Evolutionary conservation across 1,284 basidiomycete species (phyloP).

Genomic region (Cutaneotrichosporon sp.): DNA sequence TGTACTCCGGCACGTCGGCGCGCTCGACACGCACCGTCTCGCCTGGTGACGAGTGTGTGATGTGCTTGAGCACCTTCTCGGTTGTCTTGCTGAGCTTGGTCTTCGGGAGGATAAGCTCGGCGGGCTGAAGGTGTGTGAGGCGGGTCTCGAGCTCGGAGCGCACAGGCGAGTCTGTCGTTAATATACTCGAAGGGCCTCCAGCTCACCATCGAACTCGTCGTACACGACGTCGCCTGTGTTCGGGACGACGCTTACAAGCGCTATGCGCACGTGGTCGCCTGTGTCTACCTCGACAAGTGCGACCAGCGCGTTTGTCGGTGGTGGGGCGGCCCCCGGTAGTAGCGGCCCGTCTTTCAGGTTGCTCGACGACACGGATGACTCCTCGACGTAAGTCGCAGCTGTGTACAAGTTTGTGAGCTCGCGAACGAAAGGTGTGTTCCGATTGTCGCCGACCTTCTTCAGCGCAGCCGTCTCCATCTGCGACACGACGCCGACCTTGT

Average conservation of each 20-base stretch:
- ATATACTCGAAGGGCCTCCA: not conserved
- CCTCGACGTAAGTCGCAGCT: conserved; percentile 66
- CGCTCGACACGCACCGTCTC: conserved; percentile 61
- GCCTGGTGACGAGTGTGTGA: conserved; percentile 56
- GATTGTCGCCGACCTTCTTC: conserved; percentile 83
- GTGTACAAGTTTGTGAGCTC: conserved; percentile 81
- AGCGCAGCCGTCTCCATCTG: conserved; percentile 93
- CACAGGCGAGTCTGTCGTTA: conserved; percentile 66
- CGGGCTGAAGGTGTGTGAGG: conserved; percentile 76
- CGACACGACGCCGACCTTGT: conserved; percentile 88
- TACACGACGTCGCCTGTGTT: conserved; percentile 88
- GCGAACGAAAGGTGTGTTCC: conserved; percentile 77
- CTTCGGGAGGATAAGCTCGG: conserved; percentile 72
- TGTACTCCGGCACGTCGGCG: conserved; percentile 63
- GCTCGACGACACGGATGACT: conserved; percentile 42
- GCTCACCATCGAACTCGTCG: conserved; percentile 79
- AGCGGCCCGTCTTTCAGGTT: conserved; percentile 38
- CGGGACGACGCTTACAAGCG: conserved; percentile 76
- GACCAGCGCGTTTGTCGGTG: conserved; percentile 51
- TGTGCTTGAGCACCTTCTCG: conserved; percentile 71
- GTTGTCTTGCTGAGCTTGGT: conserved; percentile 68
- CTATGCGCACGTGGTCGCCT: conserved; percentile 65
- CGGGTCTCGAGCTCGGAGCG: conserved; percentile 82
- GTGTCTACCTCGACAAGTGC: conserved; percentile 65
- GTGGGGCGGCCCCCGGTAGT: conserved; percentile 39